Conservation (phyloP, 2,329 filamentous ascomycete species). For the Diaporthe capsici region DNA sequence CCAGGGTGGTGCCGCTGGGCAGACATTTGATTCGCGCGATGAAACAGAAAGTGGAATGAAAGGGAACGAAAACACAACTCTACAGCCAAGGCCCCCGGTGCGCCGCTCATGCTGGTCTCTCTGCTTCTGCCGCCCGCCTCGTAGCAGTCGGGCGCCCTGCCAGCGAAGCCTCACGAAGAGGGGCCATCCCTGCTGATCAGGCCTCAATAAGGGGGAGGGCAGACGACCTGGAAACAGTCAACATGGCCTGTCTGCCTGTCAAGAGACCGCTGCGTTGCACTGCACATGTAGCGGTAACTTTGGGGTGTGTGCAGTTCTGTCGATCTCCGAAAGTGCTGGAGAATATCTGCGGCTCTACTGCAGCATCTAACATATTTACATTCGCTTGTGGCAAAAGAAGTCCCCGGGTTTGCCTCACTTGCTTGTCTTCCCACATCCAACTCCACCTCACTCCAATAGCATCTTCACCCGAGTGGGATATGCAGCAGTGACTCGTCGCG, state of each 20-base stretch:
- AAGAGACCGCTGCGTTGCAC: conserved; percentile 37
- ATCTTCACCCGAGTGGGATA: conserved; percentile 10
- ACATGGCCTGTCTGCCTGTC: conserved; percentile 31
- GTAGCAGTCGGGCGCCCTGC: conserved; percentile 29
- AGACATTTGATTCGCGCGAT: conserved; percentile 32
- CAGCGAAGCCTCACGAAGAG: conserved; percentile 32
- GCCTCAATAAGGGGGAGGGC: conserved; percentile 35
- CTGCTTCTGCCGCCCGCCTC: conserved; percentile 19
- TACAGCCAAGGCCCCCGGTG: conserved; percentile 19
- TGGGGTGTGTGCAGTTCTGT: conserved; percentile 24
- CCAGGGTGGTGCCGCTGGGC: conserved; percentile 25
- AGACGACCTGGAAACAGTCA: conserved; percentile 27
- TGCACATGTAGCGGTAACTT: conserved; percentile 28
- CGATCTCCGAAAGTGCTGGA: conserved; percentile 36
- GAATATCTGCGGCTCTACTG: conserved; percentile 32
- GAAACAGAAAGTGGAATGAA: conserved; percentile 12
- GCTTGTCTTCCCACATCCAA: neutral
- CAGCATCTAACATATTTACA: conserved; percentile 4
- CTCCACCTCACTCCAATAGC: conserved; percentile 20
- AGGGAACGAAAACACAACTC: conserved; percentile 20
- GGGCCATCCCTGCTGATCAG: conserved; percentile 41
- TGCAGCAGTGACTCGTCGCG: neutral
- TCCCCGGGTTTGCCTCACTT: conserved; percentile 25
- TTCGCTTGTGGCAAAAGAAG: conserved; percentile 28
- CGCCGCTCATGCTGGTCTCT: neutral